Evolutionary conservation across 495 filamentous ascomycete species (phyloP).

Genomic region (Daldinia bambusicola): DNA sequence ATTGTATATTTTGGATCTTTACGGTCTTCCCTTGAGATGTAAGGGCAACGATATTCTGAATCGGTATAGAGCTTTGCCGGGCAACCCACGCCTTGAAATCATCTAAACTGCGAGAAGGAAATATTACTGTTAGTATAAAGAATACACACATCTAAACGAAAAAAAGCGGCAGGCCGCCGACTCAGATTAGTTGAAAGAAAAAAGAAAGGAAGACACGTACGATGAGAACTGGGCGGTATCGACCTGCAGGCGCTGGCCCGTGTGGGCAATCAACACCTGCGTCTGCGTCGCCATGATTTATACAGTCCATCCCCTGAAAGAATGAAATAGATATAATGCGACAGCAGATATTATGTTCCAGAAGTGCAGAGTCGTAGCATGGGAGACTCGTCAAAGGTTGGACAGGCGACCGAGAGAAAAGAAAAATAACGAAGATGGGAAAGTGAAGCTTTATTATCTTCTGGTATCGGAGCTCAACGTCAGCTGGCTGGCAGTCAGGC

Average conservation of each 20-base stretch:
- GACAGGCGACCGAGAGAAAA: background rate
- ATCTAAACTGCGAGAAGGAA: conserved; percentile 51
- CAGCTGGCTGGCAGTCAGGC: conserved; percentile 44
- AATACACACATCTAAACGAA: conserved; percentile 12
- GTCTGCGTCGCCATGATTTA: conserved; percentile 71
- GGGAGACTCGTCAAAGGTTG: conserved; percentile 9
- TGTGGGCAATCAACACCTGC: conserved; percentile 87
- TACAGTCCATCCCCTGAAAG: conserved; percentile 49
- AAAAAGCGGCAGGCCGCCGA: conserved; percentile 21
- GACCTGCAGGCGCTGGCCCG: conserved; percentile 80
- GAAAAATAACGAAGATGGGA: conserved; percentile 8
- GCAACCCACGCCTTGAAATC: conserved; percentile 80
- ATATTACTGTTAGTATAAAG: conserved; percentile 18
- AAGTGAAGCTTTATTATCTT: conserved; percentile 35
- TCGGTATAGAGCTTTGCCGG: conserved; percentile 70
- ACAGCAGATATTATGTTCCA: conserved; percentile 1
- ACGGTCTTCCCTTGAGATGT: conserved; percentile 83
- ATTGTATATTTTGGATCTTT: conserved; percentile 76
- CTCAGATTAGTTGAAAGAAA: background rate
- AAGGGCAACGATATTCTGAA: conserved; percentile 80
- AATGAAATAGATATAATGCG: conserved; percentile 33
- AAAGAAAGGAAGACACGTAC: conserved; percentile 61
- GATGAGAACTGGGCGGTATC: conserved; percentile 75
- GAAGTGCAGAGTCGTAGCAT: conserved; percentile 2
- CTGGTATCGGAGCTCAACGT: conserved; percentile 33